These are phyloP conservation scores for Globomyces sp. DNA, from an alignment of 371 early-diverging fungal genomes.

Conservation along the genomic window DNA sequence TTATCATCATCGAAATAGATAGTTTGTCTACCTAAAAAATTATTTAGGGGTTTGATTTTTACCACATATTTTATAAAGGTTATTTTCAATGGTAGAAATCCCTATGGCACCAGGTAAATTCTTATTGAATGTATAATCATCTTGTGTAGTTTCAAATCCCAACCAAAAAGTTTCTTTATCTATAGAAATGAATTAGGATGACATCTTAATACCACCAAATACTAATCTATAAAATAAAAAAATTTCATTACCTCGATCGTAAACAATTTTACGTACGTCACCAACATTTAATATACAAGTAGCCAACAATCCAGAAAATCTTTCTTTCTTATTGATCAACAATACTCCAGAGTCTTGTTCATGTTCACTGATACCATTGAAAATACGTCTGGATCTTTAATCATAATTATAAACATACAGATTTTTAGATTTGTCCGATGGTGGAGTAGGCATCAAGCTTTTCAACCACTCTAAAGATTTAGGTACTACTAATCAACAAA, in stretches of 20 bases:
- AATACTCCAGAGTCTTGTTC: constrained; percentile 26
- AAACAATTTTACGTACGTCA: constrained; percentile 40
- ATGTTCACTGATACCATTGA: constrained; percentile 9
- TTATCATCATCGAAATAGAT: constrained; percentile 28
- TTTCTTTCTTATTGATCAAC: constrained; percentile 46
- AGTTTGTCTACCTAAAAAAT: constrained; percentile 15
- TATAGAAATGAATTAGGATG: too few relatives aligned
- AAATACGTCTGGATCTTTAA: background rate
- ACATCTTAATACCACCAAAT: too few relatives aligned
- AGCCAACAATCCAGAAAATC: constrained; percentile 53
- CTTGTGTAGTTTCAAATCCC: constrained; percentile 8
- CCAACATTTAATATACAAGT: constrained; percentile 60
- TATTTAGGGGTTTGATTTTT: too few relatives aligned
- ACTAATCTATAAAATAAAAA: too few relatives aligned
- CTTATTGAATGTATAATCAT: constrained; percentile 7
- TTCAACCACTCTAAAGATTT: too few relatives aligned
- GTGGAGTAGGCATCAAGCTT: too few relatives aligned
- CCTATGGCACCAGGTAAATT: constrained; percentile 3
- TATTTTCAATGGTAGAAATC: background rate
- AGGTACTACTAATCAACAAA: too few relatives aligned
- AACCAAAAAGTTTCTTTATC: constrained; percentile 28
- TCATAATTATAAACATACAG: too few relatives aligned
- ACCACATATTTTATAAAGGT: too few relatives aligned
- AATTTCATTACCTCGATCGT: constrained; percentile 19
- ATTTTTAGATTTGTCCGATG: too few relatives aligned